Evolutionary conservation across 2,329 filamentous ascomycete genomes (phyloP), one percentile per base, ranked within the genome.

Genomic region (Apiospora kogelbergensis): DNA sequence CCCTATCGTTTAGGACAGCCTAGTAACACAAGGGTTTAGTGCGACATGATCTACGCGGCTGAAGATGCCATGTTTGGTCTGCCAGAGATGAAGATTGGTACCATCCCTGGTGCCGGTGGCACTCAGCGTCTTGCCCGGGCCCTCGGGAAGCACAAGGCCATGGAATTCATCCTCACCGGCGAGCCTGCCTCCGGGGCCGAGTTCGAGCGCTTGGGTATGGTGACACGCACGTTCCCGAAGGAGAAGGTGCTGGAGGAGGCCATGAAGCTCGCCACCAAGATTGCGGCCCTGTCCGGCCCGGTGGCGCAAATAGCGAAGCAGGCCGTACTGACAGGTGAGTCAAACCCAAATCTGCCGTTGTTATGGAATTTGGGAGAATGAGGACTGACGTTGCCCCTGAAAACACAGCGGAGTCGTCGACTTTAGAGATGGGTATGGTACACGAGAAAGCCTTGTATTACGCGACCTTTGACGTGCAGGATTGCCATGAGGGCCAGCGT

Each of bases 81-180:
- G 82, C 95, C 95, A 0, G 96, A 98, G 84, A 93, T 98, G 82
- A 97, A 95, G 83, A 86, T 98, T 9, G 95, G 96, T 20, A 91
- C 92, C 3, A 94, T 98, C 68, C 96, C 95, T 0, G 95, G 96
- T 2, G 95, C 93, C 0, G 95, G 95, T 24, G 95, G 95, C 11
- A 93, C 90, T 68, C 96, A 98, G 68, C 73, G 80, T 24, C 72
- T 82, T 24, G 75, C 78, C 3, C 74, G 74, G 41, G 76, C 75
- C 2, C 57, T 82, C 48, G 80, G 80, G 10, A 81, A 81, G 72
- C 73, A 77, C 65, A 79, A 74, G 73, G 83, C 83, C 37, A 84
- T 85, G 82, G 82, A 84, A 65, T 74, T 79, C 20, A 82, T 85
- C 48, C 77, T 85, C 26, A 83, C 82, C 2, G 82, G 83, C 15